These are phyloP conservation scores for Caryopteris hybrid DNA, from an alignment of 305 asterid species.

Conservation along the genomic window DNA sequence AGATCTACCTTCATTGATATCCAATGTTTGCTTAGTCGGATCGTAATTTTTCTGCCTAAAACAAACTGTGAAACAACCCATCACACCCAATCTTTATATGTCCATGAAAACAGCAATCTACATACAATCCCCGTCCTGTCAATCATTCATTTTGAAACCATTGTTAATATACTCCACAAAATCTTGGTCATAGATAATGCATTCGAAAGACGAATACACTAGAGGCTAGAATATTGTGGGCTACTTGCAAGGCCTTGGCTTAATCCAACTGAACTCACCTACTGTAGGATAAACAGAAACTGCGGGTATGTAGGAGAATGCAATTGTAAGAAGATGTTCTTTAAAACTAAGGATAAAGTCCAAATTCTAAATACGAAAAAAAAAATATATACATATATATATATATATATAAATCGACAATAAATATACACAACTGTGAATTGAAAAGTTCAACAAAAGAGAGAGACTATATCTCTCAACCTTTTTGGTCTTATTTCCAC, in stretches of 20 bases:
- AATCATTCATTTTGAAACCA: not conserved
- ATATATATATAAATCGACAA: too few species aligned
- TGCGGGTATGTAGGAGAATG: not conserved
- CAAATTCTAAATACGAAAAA: not conserved
- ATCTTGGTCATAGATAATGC: not conserved
- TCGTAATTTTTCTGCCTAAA: slow-evolving; percentile 30
- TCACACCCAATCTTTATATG: slow-evolving; percentile 21
- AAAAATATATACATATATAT: too few species aligned
- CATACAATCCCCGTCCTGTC: slow-evolving; percentile 2
- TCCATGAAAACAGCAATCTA: slow-evolving; percentile 13
- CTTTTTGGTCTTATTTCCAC: not conserved
- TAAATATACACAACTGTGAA: not conserved
- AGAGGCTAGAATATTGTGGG: not conserved
- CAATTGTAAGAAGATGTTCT: not conserved
- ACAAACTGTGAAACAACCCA: slow-evolving; percentile 51
- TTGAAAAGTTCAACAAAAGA: not conserved
- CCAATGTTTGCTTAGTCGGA: slow-evolving; percentile 16
- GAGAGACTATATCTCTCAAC: not conserved
- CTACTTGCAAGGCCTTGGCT: not conserved
- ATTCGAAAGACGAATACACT: not conserved
- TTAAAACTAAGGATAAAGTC: not conserved
- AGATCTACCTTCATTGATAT: slow-evolving; percentile 54
- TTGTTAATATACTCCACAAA: not conserved
- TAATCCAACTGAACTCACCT: not conserved
- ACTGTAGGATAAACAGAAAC: not conserved